A percentile compares a stretch with the other conserved stretches of the same genome.
Evolutionary conservation across 495 filamentous ascomycete genomes (phyloP).

Genomic region (Melanomma pulvis-pyrius): DNA sequence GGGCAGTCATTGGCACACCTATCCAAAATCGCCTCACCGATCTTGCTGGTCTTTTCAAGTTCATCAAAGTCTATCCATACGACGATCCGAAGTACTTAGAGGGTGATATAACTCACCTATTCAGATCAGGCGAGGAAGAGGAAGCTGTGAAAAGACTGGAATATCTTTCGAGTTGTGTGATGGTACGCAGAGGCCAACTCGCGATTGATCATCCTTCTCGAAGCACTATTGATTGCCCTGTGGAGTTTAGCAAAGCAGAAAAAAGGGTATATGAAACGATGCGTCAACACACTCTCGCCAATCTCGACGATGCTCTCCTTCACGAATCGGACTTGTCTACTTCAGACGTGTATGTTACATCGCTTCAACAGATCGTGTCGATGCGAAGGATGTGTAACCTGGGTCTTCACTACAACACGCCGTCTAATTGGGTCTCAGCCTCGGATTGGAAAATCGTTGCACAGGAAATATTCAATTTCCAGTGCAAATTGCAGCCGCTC

Average conservation of each 20-base stretch:
- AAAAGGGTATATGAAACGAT: background rate
- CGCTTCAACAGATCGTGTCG: conserved; percentile 17
- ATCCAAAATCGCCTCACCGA: conserved; percentile 15
- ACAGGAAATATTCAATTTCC: conserved; percentile 15
- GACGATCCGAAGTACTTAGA: conserved; percentile 43
- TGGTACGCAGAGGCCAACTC: conserved; percentile 6
- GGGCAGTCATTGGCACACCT: conserved; percentile 21
- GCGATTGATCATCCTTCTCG: conserved; percentile 5
- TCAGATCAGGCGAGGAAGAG: background rate
- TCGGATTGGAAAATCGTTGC: conserved; percentile 1
- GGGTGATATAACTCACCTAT: conserved; percentile 4
- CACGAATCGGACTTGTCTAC: conserved; percentile 2
- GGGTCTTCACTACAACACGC: conserved; percentile 7
- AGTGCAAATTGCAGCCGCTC: conserved; percentile 5
- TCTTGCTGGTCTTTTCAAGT: conserved; percentile 39
- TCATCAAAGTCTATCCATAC: conserved; percentile 49
- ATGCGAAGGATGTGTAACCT: conserved; percentile 26
- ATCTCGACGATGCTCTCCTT: conserved; percentile 9
- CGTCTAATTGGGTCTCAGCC: background rate
- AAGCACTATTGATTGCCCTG: background rate
- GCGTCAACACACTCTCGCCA: conserved; percentile 3
- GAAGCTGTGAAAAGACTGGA: conserved; percentile 17
- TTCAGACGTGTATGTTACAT: conserved; percentile 3
- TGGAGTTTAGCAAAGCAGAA: conserved; percentile 8
- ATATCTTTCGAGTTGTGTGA: background rate